Conservation (phyloP, 805 yeast species). For the Candida insectalens region DNA sequence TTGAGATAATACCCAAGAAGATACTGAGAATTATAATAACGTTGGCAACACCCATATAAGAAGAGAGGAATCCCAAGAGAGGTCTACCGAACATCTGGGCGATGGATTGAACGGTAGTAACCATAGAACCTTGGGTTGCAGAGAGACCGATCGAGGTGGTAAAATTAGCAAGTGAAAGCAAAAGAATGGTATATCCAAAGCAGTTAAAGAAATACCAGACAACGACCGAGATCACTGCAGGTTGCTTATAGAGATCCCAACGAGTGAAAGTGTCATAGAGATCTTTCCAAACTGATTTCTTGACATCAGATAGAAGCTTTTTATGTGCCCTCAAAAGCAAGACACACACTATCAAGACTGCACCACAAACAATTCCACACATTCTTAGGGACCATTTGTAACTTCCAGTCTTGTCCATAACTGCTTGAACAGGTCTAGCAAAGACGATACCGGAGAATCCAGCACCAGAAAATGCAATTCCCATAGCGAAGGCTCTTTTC, state of each 20-base stretch:
- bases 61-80: conserved; percentile 35
- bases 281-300: conserved; percentile 13
- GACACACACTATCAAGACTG: conserved; percentile 11
- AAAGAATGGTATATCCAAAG: conserved; percentile 24
- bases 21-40: conserved; percentile 28
- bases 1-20: conserved; percentile 28
- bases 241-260: conserved; percentile 7
- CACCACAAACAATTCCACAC: conserved; percentile 25
- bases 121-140: conserved; percentile 32
- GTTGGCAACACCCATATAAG: conserved; percentile 37
- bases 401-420: conserved; percentile 29
- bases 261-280: conserved; percentile 7
- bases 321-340: conserved; percentile 15
- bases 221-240: conserved; percentile 18
- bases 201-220: conserved; percentile 18
- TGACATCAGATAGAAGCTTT: conserved; percentile 11
- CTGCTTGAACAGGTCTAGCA: conserved; percentile 30
- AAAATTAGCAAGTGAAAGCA: conserved; percentile 40
- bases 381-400: conserved; percentile 39
- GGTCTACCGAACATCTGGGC: conserved; percentile 45
- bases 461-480: conserved; percentile 39
- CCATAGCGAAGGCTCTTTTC: conserved; percentile 35
- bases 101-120: conserved; percentile 36
- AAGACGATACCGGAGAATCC: conserved; percentile 45
- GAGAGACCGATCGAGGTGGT: conserved; percentile 39